Evolutionary conservation across 2,329 filamentous ascomycete genomes (phyloP).

Genomic region (Hypoxylon sp.): DNA sequence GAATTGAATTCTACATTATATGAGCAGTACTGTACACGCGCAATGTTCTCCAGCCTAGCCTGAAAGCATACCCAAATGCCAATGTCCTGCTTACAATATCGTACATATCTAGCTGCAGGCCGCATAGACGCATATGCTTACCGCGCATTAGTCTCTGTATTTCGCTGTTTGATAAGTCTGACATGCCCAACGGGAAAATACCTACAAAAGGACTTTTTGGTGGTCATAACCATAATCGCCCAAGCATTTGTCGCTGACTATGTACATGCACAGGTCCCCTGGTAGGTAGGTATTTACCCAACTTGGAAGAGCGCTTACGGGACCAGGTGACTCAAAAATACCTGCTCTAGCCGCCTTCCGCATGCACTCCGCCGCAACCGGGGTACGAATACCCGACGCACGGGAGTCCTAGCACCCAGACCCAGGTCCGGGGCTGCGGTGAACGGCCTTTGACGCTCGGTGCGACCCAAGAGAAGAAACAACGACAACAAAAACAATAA

Average conservation of each 20-base stretch:
- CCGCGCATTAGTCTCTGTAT: conserved; percentile 24
- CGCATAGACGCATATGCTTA: conserved; percentile 26
- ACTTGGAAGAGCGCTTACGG: conserved; percentile 27
- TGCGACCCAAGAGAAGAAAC: neutral
- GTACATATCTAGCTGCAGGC: conserved; percentile 8
- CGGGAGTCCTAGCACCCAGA: conserved; percentile 22
- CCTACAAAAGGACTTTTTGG: conserved; percentile 17
- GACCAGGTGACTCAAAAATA: conserved; percentile 25
- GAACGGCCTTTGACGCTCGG: conserved; percentile 8
- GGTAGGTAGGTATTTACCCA: conserved; percentile 4
- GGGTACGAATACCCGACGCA: conserved; percentile 26
- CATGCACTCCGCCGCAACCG: conserved; percentile 40
- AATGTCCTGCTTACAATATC: conserved; percentile 27
- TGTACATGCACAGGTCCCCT: too few species aligned
- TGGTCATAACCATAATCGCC: conserved; percentile 23
- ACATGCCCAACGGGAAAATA: conserved; percentile 11
- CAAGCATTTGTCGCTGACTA: conserved; percentile 25
- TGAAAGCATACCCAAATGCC: conserved; percentile 38
- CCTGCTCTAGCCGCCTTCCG: conserved; percentile 27
- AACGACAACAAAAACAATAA: neutral
- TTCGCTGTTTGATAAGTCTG: conserved; percentile 15
- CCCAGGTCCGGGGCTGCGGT: conserved; percentile 17
- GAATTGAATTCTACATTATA: conserved; percentile 30
- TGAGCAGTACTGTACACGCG: conserved; percentile 19
- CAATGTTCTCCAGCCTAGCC: conserved; percentile 14